Conservation (phyloP, 192 early-diverging fungal genomes). For the Powellomyces hirtus region DNA sequence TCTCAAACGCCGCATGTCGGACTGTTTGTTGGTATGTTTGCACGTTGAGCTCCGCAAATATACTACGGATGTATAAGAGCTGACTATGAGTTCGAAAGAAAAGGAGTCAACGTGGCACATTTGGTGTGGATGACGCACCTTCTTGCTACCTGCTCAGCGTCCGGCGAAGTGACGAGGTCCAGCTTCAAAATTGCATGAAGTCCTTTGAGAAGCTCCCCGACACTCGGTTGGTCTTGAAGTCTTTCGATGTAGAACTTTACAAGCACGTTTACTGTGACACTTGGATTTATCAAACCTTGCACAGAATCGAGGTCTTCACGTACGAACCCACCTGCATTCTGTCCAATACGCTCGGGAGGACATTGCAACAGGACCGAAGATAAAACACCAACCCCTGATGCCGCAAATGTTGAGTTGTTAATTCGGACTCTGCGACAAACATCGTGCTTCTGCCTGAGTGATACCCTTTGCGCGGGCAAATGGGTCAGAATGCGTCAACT, state of each 20-base stretch:
- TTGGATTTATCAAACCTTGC: background rate
- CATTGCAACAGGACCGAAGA: slow-evolving; percentile 51
- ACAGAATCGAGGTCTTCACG: background rate
- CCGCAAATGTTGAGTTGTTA: background rate
- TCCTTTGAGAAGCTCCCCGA: slow-evolving; percentile 39
- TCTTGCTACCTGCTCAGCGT: slow-evolving; percentile 19
- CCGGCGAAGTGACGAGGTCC: slow-evolving; percentile 7
- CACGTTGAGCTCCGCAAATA: slow-evolving; percentile 84
- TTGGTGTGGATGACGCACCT: slow-evolving; percentile 6
- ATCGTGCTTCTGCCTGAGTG: background rate
- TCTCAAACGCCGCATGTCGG: slow-evolving; percentile 68
- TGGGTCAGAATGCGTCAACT: slow-evolving; percentile 79
- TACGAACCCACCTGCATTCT: slow-evolving; percentile 24
- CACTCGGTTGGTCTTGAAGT: slow-evolving; percentile 43
- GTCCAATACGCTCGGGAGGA: slow-evolving; percentile 41
- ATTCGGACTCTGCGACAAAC: background rate
- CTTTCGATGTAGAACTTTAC: slow-evolving; percentile 45
- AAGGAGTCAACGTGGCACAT: background rate
- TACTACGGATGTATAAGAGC: slow-evolving; percentile 33
- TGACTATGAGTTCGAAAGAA: background rate
- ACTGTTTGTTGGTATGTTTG: slow-evolving; percentile 88
- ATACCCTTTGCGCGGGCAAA: slow-evolving; percentile 80
- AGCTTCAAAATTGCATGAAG: slow-evolving; percentile 37
- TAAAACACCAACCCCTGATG: slow-evolving; percentile 38
- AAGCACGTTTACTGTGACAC: slow-evolving; percentile 26